A percentile compares a stretch with the other conserved stretches of the same genome.
Evolutionary conservation across 2,329 filamentous ascomycete species (phyloP).

Genomic region (Zymoseptoria brevis): DNA sequence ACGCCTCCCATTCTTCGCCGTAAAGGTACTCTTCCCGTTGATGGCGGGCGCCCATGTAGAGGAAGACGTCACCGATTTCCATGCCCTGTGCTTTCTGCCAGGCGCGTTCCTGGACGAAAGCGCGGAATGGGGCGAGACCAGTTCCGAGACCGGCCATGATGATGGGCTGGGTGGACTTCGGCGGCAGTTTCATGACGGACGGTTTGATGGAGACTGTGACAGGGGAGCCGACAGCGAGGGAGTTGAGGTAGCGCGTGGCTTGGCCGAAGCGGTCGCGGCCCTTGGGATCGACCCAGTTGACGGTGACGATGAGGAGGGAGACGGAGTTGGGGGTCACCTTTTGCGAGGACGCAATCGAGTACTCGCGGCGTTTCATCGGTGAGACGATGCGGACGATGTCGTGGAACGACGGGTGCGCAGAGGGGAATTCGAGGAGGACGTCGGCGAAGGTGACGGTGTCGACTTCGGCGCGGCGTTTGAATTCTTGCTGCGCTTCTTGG

Average conservation of each 20-base stretch:
- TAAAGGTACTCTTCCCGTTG: slow-evolving; percentile 98
- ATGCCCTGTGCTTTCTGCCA: slow-evolving; percentile 97
- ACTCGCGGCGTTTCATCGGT: slow-evolving; percentile 93
- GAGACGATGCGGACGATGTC: slow-evolving; percentile 81
- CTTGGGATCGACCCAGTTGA: slow-evolving; percentile 84
- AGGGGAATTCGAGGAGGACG: slow-evolving; percentile 79
- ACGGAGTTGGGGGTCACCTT: slow-evolving; percentile 87
- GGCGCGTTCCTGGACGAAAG: slow-evolving; percentile 95
- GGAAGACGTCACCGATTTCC: slow-evolving; percentile 81
- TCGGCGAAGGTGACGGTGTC: slow-evolving; percentile 90
- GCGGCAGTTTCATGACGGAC: slow-evolving; percentile 97
- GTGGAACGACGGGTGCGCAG: slow-evolving; percentile 79
- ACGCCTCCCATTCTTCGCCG: slow-evolving; percentile 98
- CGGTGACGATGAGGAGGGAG: slow-evolving; percentile 91
- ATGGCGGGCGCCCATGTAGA: slow-evolving; percentile 96
- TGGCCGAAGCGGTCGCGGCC: slow-evolving; percentile 88
- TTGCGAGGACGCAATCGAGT: slow-evolving; percentile 97
- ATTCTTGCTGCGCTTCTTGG: slow-evolving; percentile 74
- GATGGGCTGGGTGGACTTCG: slow-evolving; percentile 77
- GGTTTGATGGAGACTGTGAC: slow-evolving; percentile 94
- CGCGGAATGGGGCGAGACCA: slow-evolving; percentile 95
- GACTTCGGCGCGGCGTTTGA: slow-evolving; percentile 85
- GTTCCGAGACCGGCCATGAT: slow-evolving; percentile 99
- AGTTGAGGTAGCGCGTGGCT: slow-evolving; percentile 80
- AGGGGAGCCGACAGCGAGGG: slow-evolving; percentile 63